Conservation (phyloP, 176 grass and related monocot species). For the Themeda triandra region DNA sequence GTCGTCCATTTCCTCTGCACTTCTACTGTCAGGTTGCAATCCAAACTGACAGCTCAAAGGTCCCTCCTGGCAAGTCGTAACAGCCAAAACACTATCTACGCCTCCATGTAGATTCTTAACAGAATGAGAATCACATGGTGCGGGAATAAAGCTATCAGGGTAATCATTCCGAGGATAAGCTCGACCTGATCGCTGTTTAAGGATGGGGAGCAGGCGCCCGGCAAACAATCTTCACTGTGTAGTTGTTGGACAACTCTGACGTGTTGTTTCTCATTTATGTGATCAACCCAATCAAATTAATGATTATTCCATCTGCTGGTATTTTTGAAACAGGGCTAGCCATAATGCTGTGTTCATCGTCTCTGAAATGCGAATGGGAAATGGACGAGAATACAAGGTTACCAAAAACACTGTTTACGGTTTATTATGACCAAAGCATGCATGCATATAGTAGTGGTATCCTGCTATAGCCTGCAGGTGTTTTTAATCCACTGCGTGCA, state of each 20-base stretch:
- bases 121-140: constrained; percentile 28
- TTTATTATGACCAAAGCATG: neutral
- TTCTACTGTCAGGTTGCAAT: neutral
- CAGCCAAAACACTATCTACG: neutral
- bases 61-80: neutral
- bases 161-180: constrained; percentile 16
- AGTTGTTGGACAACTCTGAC: neutral
- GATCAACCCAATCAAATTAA: neutral
- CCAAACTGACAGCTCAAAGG: neutral
- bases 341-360: neutral
- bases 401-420: constrained; percentile 1
- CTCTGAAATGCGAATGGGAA: neutral
- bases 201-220: constrained; percentile 23
- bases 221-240: constrained; percentile 8
- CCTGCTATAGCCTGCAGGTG: no score
- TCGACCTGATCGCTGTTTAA: constrained; percentile 6
- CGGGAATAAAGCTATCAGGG: neutral
- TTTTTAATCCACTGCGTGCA: no score
- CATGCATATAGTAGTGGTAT: no score
- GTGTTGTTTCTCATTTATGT: neutral
- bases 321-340: constrained; percentile 7
- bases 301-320: constrained; percentile 3
- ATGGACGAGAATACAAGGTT: neutral
- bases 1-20: neutral
- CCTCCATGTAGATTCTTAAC: constrained; percentile 18